These are phyloP conservation scores for Kodamaea ohmeri DNA, from an alignment of 1,139 yeast species.

Conservation along the genomic window DNA sequence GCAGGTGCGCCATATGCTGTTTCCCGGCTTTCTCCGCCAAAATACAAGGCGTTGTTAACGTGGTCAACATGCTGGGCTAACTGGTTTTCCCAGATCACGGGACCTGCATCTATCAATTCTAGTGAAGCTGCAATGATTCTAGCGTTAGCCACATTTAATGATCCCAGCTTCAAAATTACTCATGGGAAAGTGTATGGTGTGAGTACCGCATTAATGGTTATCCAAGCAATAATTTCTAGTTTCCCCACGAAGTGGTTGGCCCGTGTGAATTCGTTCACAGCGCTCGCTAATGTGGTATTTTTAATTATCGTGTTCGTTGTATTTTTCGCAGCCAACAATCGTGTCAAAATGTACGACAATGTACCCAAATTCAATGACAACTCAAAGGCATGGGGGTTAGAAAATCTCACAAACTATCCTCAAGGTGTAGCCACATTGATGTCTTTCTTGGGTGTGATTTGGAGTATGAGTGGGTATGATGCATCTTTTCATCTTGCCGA, in stretches of 20 bases:
- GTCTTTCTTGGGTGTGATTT: constrained; percentile 64
- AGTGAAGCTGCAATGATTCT: constrained; percentile 60
- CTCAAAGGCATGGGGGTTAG: constrained; percentile 52
- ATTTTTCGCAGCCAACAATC: constrained; percentile 22
- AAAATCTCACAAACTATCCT: constrained; percentile 67
- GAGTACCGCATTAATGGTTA: constrained; percentile 47
- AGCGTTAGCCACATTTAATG: constrained; percentile 43
- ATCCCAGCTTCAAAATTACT: constrained; percentile 15
- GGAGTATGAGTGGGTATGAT: constrained; percentile 79
- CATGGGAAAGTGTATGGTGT: constrained; percentile 23
- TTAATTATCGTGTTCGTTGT: constrained; percentile 55
- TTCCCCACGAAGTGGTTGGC: constrained; percentile 58
- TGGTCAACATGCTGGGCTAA: constrained; percentile 28
- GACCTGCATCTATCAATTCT: constrained; percentile 64
- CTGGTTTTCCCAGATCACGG: constrained; percentile 54
- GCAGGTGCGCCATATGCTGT: constrained; percentile 51
- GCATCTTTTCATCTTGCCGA: constrained; percentile 73
- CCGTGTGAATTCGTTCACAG: constrained; percentile 51
- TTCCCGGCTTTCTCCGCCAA: constrained; percentile 52
- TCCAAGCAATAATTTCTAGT: constrained; percentile 50
- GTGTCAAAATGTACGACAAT: constrained; percentile 31
- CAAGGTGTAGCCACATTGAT: constrained; percentile 59
- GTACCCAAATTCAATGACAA: constrained; percentile 48
- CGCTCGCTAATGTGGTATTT: constrained; percentile 49
- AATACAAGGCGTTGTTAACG: constrained; percentile 51